Evolutionary conservation across 257 asterid species (phyloP), one percentile per base, ranked within the genome.

Genomic region (Przewalskia tangutica): DNA sequence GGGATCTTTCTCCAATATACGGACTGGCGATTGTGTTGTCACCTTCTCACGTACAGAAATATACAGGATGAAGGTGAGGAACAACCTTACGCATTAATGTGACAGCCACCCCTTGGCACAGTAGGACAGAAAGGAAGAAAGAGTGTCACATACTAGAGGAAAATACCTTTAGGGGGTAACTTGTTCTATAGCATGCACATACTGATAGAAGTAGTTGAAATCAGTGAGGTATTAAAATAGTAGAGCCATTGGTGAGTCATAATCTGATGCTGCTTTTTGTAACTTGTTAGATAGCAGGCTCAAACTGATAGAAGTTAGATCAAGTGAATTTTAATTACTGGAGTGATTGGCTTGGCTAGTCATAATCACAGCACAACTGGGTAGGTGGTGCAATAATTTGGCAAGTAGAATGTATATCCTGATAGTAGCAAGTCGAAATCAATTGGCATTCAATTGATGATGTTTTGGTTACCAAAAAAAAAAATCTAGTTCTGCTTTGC

Each of bases 1-100:
- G 84, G 97, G 97, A 81, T 86, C 95, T 8, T 91, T 86, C 87
- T 88, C 97, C 75, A 88, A 91, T 82, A 86, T 94, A 73, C 87
- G 53, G 83, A 92, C 89, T 55, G 99, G 98, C 56, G 99, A 95
- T 87, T 95, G 99, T 87, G 85, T 95, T 84, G 99, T 94, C 85
- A 87, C 99, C 60, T 95, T 95, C 87, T 94, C 99, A 78, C 94
- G 98, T 44, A n/a, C 81, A 16, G 86, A 89, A 51, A 92, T 94
- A 90, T 95, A 94, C 90, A 86, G 84, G 18, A 82, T 92, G 64
- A 95, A 94, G 98, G 99, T 92, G 81, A 77, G 88, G 68, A 73
- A 20, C 42, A 48, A 48, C 60, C 58, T 73, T 73, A 48, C 42
- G 13, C 79, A 73, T 50, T 70, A 63, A 70, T 70, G 77, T 23